Conservation (phyloP, 73 alveolate species). For the Symbiodinium natans region DNA sequence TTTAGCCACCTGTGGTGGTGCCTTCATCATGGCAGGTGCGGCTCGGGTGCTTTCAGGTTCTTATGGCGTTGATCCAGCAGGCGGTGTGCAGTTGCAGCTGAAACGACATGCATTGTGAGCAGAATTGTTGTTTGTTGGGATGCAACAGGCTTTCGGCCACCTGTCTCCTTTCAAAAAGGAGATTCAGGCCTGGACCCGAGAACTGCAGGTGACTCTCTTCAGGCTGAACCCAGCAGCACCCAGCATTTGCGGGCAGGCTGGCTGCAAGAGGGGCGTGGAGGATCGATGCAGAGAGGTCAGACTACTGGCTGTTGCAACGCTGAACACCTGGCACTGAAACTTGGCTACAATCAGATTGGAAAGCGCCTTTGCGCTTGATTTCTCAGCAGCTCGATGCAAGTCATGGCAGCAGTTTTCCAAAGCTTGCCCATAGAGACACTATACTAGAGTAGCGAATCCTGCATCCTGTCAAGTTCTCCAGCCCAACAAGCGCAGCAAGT, state of each 20-base stretch:
- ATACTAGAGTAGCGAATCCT: too few species aligned
- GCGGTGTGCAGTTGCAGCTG: background rate
- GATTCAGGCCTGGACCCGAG: constrained; percentile 31
- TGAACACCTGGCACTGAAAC: constrained; percentile 74
- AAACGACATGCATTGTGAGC: too few species aligned
- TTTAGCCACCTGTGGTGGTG: too few species aligned
- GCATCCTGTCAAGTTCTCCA: too few species aligned
- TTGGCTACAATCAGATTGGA: background rate
- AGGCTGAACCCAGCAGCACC: background rate
- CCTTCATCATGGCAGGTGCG: too few species aligned
- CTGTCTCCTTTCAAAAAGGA: constrained; percentile 78
- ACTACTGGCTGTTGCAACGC: constrained; percentile 73
- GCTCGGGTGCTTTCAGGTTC: constrained; percentile 71
- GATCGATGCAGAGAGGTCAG: constrained; percentile 77
- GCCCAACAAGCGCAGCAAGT: too few species aligned
- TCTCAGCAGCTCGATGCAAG: too few species aligned
- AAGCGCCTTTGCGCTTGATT: too few species aligned
- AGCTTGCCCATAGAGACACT: too few species aligned
- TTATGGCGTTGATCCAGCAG: constrained; percentile 68
- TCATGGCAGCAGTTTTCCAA: too few species aligned
- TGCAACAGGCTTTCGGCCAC: constrained; percentile 81
- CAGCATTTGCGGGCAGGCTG: constrained; percentile 8
- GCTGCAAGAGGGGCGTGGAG: constrained; percentile 87
- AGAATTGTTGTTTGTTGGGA: background rate
- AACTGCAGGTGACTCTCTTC: background rate